Percentiles rank a stretch among this genome's conserved stretches.
These are phyloP conservation scores for Psilocybe mexicana DNA, from an alignment of 1,284 basidiomycete genomes.

Conservation along the genomic window DNA sequence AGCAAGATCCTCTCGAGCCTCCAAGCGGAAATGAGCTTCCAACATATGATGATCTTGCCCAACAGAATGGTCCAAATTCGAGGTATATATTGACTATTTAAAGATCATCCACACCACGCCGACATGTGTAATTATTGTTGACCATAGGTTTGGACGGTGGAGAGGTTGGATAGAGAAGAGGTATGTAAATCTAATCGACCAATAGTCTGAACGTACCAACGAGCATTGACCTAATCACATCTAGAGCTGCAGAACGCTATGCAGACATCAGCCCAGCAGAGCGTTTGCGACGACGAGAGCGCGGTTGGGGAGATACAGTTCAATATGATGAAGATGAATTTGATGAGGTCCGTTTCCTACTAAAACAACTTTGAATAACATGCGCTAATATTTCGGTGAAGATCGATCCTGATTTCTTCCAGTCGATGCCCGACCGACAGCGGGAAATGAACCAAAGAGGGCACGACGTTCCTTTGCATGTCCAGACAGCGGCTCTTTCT, in stretches of 20 bases:
- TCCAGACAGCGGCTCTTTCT: slow-evolving; percentile 45
- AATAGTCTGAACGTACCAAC: neutral
- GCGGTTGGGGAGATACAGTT: slow-evolving; percentile 58
- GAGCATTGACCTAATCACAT: neutral
- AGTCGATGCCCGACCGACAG: slow-evolving; percentile 23
- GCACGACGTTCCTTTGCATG: slow-evolving; percentile 33
- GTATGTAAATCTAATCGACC: slow-evolving; percentile 32
- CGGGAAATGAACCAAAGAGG: slow-evolving; percentile 11
- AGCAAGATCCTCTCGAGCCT: slow-evolving; percentile 53
- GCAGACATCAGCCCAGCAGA: slow-evolving; percentile 62
- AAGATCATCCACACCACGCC: neutral
- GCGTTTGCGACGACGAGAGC: slow-evolving; percentile 51
- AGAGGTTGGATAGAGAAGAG: slow-evolving; percentile 84
- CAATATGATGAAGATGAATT: neutral
- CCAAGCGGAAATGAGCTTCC: slow-evolving; percentile 61
- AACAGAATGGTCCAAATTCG: slow-evolving; percentile 74
- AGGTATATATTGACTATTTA: slow-evolving; percentile 43
- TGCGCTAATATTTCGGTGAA: neutral
- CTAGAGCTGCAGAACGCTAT: slow-evolving; percentile 80
- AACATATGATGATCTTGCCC: slow-evolving; percentile 73
- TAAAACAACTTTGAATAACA: neutral
- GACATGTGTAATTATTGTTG: neutral
- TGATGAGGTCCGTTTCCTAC: neutral
- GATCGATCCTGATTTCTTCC: slow-evolving; percentile 9
- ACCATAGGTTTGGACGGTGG: slow-evolving; percentile 77